Conservation (phyloP, 805 yeast species). For the Candida methanosorbosa region DNA sequence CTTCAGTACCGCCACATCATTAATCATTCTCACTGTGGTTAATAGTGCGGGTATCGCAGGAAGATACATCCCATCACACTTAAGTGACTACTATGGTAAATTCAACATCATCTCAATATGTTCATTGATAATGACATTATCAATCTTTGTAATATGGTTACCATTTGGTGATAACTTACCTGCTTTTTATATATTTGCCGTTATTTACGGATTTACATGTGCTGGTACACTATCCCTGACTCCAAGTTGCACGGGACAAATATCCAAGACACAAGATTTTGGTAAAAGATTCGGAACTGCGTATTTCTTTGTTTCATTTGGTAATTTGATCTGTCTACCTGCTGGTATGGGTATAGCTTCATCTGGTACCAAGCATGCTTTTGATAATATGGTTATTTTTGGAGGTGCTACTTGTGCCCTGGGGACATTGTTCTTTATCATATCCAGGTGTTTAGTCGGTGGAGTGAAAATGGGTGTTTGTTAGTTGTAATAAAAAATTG, state of each 20-base stretch:
- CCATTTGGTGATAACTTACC: constrained; percentile 44
- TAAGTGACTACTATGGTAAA: constrained; percentile 36
- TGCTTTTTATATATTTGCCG: constrained; percentile 43
- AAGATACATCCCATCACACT: constrained; percentile 33
- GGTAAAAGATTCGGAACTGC: constrained; percentile 68
- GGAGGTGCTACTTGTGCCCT: constrained; percentile 21
- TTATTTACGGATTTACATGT: constrained; percentile 47
- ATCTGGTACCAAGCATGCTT: constrained; percentile 21
- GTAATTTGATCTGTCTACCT: constrained; percentile 39
- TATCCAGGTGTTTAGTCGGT: constrained; percentile 15
- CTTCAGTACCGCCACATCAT: constrained; percentile 30
- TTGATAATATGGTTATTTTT: constrained; percentile 23
- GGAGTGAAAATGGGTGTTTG: constrained; percentile 13
- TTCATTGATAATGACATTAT: constrained; percentile 31
- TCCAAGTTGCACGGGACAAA: constrained; percentile 62
- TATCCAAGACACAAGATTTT: constrained; percentile 54
- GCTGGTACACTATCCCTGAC: constrained; percentile 57
- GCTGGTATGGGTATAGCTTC: constrained; percentile 29
- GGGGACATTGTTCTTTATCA: constrained; percentile 12
- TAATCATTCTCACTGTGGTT: constrained; percentile 34
- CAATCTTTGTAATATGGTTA: constrained; percentile 48
- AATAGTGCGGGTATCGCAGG: constrained; percentile 38
- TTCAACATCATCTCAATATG: constrained; percentile 31
- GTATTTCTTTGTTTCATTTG: constrained; percentile 39
- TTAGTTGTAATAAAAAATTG: too few species aligned